Evolutionary conservation across 495 filamentous ascomycete genomes (phyloP).

Genomic region (Thermochaetoides thermophila): DNA sequence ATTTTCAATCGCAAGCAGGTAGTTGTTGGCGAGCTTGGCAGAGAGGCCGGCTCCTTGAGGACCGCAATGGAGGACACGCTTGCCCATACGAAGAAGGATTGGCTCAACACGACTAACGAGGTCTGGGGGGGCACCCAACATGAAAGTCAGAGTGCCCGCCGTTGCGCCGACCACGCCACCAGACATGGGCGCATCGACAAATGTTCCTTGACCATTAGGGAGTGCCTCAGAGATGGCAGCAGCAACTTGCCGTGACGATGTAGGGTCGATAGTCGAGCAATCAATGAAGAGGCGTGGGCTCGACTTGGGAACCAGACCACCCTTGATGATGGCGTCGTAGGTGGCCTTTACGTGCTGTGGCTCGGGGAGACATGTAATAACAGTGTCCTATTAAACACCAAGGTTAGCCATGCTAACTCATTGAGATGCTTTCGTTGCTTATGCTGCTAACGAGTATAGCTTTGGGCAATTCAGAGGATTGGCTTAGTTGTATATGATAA

Average conservation of each 20-base stretch:
- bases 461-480: slow-evolving; percentile 18
- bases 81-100: slow-evolving; percentile 65
- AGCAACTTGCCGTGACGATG: slow-evolving; percentile 54
- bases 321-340: slow-evolving; percentile 45
- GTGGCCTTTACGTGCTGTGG: slow-evolving; percentile 64
- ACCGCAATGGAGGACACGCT: slow-evolving; percentile 67
- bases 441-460: slow-evolving; percentile 1
- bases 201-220: slow-evolving; percentile 34
- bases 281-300: slow-evolving; percentile 58
- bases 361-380: slow-evolving; percentile 70
- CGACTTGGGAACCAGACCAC: slow-evolving; percentile 21
- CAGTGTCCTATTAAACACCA: slow-evolving; percentile 42
- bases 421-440: neutral
- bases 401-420: slow-evolving; percentile 7
- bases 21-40: slow-evolving; percentile 87
- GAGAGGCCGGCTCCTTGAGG: slow-evolving; percentile 65
- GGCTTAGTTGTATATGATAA: slow-evolving; percentile 33
- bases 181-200: slow-evolving; percentile 73
- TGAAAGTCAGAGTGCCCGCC: slow-evolving; percentile 66
- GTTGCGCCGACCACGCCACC: slow-evolving; percentile 73
- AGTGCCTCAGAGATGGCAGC: slow-evolving; percentile 41
- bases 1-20: slow-evolving; percentile 81
- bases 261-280: slow-evolving; percentile 74
- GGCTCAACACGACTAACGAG: slow-evolving; percentile 45
- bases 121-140: slow-evolving; percentile 56